A percentile compares a stretch with the other conserved stretches of the same genome.
These are phyloP conservation scores for Cercospora zeae-maydis DNA, from an alignment of 2,329 filamentous ascomycete species.

Conservation along the genomic window DNA sequence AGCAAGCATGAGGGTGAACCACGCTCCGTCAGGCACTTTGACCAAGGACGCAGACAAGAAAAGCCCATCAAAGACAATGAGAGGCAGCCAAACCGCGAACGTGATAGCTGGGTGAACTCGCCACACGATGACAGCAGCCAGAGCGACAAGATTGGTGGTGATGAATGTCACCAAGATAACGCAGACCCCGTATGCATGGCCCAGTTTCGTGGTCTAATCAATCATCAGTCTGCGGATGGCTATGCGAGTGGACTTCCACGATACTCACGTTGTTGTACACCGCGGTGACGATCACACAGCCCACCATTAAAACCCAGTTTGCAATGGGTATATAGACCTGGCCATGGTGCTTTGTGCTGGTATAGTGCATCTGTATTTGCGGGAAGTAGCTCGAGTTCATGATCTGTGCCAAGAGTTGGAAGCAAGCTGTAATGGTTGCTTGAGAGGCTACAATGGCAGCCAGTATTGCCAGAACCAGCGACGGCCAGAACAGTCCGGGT, in stretches of 20 bases:
- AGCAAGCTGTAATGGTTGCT: constrained; percentile 70
- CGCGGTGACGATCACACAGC: constrained; percentile 59
- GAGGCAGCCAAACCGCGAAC: constrained; percentile 57
- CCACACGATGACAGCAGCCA: constrained; percentile 72
- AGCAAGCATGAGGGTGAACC: constrained; percentile 69
- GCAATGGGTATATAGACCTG: constrained; percentile 72
- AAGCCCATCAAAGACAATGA: constrained; percentile 62
- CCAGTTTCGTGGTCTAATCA: constrained; percentile 58
- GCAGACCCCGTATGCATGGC: constrained; percentile 74
- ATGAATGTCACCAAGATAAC: constrained; percentile 77
- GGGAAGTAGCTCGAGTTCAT: constrained; percentile 72
- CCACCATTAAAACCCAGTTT: constrained; percentile 74
- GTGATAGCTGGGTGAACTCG: constrained; percentile 58
- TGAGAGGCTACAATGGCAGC: constrained; percentile 71
- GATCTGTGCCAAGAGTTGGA: constrained; percentile 61
- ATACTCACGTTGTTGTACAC: constrained; percentile 60
- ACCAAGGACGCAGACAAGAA: constrained; percentile 66
- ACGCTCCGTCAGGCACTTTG: constrained; percentile 71
- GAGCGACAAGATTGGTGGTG: constrained; percentile 67
- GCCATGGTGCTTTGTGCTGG: constrained; percentile 64
- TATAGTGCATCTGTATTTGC: constrained; percentile 69
- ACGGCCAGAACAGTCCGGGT: constrained; percentile 64
- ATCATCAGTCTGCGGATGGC: constrained; percentile 19
- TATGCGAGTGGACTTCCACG: constrained; percentile 47
- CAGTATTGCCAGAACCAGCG: constrained; percentile 64